phyloP scores from a whole-genome alignment of 768 basidiomycete species.

The Mycena pura region DNA sequence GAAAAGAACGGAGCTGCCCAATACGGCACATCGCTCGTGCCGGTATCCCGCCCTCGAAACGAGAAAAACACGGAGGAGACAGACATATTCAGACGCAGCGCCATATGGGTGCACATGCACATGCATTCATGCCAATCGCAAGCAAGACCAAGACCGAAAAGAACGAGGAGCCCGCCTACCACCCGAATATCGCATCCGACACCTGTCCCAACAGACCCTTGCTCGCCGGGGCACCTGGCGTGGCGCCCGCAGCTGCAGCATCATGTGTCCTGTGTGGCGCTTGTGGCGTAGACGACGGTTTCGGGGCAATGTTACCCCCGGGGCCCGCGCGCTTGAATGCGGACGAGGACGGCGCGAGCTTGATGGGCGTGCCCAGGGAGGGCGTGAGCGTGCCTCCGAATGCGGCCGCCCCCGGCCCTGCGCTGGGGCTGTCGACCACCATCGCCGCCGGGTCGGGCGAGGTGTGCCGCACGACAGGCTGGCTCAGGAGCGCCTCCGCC shows the following conservation, averaged over 20 bases:
- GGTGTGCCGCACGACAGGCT: constrained; percentile 37
- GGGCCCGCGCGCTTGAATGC: constrained; percentile 63
- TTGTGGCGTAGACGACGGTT: constrained; percentile 21
- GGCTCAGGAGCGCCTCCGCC: constrained; percentile 60
- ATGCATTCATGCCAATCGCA: background rate
- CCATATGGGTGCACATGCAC: background rate
- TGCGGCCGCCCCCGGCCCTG: constrained; percentile 17
- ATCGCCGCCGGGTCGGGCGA: constrained; percentile 40
- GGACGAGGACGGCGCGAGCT: constrained; percentile 72
- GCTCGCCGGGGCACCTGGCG: constrained; percentile 31
- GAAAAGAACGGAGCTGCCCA: constrained; percentile 4
- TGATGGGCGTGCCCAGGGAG: constrained; percentile 42
- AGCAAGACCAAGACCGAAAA: background rate
- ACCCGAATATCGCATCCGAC: constrained; percentile 82
- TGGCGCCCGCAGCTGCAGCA: background rate
- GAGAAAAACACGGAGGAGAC: constrained; percentile 8
- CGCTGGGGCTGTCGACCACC: constrained; percentile 51
- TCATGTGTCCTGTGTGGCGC: constrained; percentile 21
- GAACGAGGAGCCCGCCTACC: constrained; percentile 51
- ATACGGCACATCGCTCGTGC: background rate
- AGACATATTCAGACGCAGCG: background rate
- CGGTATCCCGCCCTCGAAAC: background rate
- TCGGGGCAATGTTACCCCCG: constrained; percentile 29
- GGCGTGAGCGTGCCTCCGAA: constrained; percentile 24
- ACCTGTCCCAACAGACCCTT: constrained; percentile 77